Percentiles rank a stretch among this genome's conserved stretches.
Evolutionary conservation across 176 grass and related monocot genomes (phyloP).

Genomic region (Lolium rigidum): DNA sequence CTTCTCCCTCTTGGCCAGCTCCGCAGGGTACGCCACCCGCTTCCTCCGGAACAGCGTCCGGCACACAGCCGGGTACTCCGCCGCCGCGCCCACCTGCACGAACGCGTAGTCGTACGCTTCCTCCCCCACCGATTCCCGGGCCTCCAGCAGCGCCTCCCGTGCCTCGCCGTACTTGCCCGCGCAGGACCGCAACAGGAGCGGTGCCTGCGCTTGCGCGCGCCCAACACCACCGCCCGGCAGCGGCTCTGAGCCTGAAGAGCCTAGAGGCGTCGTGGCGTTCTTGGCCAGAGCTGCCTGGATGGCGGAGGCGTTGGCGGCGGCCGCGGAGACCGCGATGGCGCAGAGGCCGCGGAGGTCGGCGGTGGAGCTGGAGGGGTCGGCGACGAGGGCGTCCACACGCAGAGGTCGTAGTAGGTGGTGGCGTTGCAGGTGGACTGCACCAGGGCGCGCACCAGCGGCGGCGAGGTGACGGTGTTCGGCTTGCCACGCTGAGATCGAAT

Average conservation of each 20-base stretch:
- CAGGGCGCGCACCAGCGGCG: conserved; percentile 30
- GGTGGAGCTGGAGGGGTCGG: conserved; percentile 55
- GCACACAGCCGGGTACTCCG: conserved; percentile 77
- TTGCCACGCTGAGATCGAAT: neutral
- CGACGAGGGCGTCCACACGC: conserved; percentile 54
- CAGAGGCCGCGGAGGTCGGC: conserved; percentile 71
- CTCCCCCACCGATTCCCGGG: conserved; percentile 44
- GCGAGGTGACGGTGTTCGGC: neutral
- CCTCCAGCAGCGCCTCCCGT: conserved; percentile 51
- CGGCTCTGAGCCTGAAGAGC: neutral
- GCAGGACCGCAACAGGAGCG: conserved; percentile 46
- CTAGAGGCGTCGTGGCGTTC: neutral
- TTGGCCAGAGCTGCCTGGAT: conserved; percentile 40
- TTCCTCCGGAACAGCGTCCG: conserved; percentile 49
- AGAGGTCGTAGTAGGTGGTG: conserved; percentile 80
- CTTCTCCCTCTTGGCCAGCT: conserved; percentile 58
- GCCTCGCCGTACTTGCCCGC: conserved; percentile 62
- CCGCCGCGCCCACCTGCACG: conserved; percentile 72
- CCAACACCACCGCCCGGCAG: neutral
- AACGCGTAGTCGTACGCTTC: conserved; percentile 74
- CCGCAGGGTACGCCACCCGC: conserved; percentile 51
- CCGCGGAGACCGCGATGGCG: conserved; percentile 53
- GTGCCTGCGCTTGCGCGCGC: neutral
- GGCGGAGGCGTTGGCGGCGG: conserved; percentile 59
- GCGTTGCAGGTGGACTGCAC: conserved; percentile 81